A percentile compares a stretch with the other conserved stretches of the same genome.
Conservation (phyloP, 768 basidiomycete genomes). For the Mycena rebaudengoi region DNA sequence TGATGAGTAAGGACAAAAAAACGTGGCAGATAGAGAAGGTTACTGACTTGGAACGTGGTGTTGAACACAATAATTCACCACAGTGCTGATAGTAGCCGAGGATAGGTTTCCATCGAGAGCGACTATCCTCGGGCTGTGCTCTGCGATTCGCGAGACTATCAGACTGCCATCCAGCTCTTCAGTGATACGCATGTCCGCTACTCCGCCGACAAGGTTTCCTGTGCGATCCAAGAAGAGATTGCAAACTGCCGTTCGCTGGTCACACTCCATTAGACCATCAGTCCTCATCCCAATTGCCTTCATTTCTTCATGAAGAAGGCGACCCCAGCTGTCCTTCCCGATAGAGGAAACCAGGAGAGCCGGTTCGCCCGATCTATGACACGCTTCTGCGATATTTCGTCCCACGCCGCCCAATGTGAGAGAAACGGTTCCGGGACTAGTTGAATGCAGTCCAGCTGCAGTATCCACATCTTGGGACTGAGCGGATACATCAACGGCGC, state of each 20-base stretch:
- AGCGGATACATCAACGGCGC: constrained; percentile 90
- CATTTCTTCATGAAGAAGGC: constrained; percentile 67
- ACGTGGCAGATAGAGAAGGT: background rate
- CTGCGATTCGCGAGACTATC: constrained; percentile 55
- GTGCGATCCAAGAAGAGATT: constrained; percentile 80
- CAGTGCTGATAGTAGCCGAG: constrained; percentile 53
- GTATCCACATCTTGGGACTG: constrained; percentile 46
- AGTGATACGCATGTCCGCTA: constrained; percentile 90
- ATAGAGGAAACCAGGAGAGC: constrained; percentile 78
- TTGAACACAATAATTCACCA: constrained; percentile 62
- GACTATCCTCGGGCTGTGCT: constrained; percentile 63
- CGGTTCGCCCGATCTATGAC: constrained; percentile 65
- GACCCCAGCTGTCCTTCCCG: constrained; percentile 81
- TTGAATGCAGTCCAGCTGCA: constrained; percentile 63
- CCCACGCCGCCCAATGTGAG: constrained; percentile 89
- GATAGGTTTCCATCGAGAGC: constrained; percentile 83
- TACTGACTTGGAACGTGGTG: constrained; percentile 63
- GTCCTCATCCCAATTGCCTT: constrained; percentile 74
- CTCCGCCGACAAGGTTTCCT: constrained; percentile 82
- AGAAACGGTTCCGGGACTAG: constrained; percentile 78
- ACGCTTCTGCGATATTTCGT: constrained; percentile 94
- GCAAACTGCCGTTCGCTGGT: constrained; percentile 78
- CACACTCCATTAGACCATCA: constrained; percentile 69
- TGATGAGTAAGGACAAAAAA: constrained; percentile 6
- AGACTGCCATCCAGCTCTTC: constrained; percentile 31